Evolutionary conservation across 768 basidiomycete genomes (phyloP), one percentile per base, ranked within the genome.

Genomic region (Boletus fagicola): DNA sequence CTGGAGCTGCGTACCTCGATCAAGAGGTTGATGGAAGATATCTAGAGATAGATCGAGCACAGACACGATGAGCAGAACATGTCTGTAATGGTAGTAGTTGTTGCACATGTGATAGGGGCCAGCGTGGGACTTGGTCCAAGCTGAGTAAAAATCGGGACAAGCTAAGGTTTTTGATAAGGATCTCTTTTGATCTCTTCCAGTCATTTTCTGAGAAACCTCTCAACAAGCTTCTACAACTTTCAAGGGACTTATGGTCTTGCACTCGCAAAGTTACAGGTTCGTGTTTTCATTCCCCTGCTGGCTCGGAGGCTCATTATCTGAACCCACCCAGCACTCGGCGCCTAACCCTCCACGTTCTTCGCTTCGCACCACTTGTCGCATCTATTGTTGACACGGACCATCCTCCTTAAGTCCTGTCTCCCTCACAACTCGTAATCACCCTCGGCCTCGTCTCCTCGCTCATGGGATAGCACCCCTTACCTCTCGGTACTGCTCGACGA

Each of bases 381-480:
- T 67, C 75, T 72, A 76, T 84, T 64, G 75, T 85, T 70, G 84
- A 84, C 82, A 83, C 83, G 52, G 88, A 92, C 79, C 78, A 85
- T 62, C 90, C 90, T 68, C 90, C 90, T 80, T 92, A 87, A 83
- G 75, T 73, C 74, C 68, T 33, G 38, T 43, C 24, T 43, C 59
- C 53, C 59, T 65, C 56, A 46, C 60, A 60, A 56, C 58, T 51
- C 65, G 30, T 24, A 24, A 45, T 35, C 60, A 43, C 36, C 24
- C 38, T 51, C 28, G 16, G 12, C 12, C 47, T 45, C 39, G 42
- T 55, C 62, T 33, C 24, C 44, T 47, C 39, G 59, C 71, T 65
- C 49, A 79, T 78, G 80, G 80, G 78, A 81, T 80, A 78, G 73
- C 53, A 68, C 51, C 62, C 51, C 62, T 61, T 42, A 5, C 24